These are phyloP conservation scores for Lepidium sativum DNA, from an alignment of 345 rosid species.

Conservation along the genomic window DNA sequence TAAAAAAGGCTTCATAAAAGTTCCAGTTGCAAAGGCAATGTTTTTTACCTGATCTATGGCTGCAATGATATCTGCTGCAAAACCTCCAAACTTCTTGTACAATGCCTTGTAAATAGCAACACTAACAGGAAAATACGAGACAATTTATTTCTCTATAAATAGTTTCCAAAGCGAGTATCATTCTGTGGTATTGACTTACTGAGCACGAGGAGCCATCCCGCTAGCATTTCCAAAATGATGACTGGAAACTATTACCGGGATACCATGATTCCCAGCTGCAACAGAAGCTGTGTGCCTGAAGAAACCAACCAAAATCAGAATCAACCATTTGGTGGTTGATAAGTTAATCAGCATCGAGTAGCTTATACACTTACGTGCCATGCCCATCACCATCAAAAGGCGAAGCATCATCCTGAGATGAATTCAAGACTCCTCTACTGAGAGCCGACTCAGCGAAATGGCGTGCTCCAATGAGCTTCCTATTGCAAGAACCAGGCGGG, in stretches of 20 bases:
- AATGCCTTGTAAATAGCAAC: conserved; percentile 90
- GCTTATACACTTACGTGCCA: conserved; percentile 67
- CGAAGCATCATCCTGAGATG: conserved; percentile 78
- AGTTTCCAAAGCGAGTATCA: neutral
- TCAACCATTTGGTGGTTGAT: neutral
- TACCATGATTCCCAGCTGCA: conserved; percentile 96
- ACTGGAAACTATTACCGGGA: conserved; percentile 78
- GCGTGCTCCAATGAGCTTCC: conserved; percentile 91
- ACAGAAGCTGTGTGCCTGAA: conserved; percentile 95
- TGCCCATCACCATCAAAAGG: conserved; percentile 97
- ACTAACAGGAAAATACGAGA: conserved; percentile 40
- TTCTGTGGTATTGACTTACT: conserved; percentile 40
- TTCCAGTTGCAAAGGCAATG: neutral
- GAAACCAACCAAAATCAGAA: neutral
- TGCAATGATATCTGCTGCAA: conserved; percentile 97
- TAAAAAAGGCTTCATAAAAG: neutral
- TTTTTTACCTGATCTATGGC: conserved; percentile 86
- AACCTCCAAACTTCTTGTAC: conserved; percentile 92
- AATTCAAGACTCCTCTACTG: conserved; percentile 90
- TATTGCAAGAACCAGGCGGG: conserved; percentile 98
- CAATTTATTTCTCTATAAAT: neutral
- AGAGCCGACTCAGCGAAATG: conserved; percentile 98
- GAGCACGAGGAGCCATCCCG: conserved; percentile 98
- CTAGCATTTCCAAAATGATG: conserved; percentile 93
- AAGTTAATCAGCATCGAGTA: neutral